phyloP scores from a whole-genome alignment of 2,329 filamentous ascomycete species.

The Fusarium dimerum region DNA sequence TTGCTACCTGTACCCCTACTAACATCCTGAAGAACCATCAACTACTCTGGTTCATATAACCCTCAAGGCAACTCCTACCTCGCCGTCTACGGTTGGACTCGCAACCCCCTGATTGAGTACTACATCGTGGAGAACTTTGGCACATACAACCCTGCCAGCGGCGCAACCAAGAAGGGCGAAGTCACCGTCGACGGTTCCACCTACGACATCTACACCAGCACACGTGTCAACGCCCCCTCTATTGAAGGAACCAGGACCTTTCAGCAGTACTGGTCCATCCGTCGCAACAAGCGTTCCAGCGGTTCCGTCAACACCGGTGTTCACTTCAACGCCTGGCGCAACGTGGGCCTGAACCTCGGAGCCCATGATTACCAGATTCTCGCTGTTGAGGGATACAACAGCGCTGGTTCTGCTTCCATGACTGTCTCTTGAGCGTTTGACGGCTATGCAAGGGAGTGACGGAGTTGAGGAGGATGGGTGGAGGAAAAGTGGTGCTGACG shows the following conservation, averaged over 20 bases:
- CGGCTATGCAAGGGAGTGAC: too few relatives aligned
- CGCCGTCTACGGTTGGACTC: constrained; percentile 42
- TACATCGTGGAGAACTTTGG: constrained; percentile 42
- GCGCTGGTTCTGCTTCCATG: constrained; percentile 49
- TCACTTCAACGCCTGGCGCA: constrained; percentile 56
- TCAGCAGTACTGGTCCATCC: constrained; percentile 55
- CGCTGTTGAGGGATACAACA: constrained; percentile 55
- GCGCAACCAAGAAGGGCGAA: constrained; percentile 35
- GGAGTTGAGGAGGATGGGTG: too few relatives aligned
- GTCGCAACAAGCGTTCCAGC: constrained; percentile 48
- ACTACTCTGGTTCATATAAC: constrained; percentile 32
- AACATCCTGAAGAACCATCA: constrained; percentile 18
- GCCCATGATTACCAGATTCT: constrained; percentile 55
- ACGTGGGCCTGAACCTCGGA: constrained; percentile 49
- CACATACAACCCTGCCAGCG: constrained; percentile 34
- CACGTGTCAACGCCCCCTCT: constrained; percentile 44
- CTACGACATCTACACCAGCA: constrained; percentile 41
- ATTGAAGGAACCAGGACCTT: constrained; percentile 52
- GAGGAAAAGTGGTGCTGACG: too few relatives aligned
- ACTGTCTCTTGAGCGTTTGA: constrained; percentile 35
- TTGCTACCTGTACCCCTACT: constrained; percentile 4
- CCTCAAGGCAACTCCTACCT: constrained; percentile 41
- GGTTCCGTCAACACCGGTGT: constrained; percentile 51
- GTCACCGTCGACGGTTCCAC: constrained; percentile 38
- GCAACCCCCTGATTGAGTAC: constrained; percentile 40